A percentile compares a stretch with the other conserved stretches of the same genome.
phyloP scores from a whole-genome alignment of 2,329 filamentous ascomycete genomes.

The Cladosporium sp. region DNA sequence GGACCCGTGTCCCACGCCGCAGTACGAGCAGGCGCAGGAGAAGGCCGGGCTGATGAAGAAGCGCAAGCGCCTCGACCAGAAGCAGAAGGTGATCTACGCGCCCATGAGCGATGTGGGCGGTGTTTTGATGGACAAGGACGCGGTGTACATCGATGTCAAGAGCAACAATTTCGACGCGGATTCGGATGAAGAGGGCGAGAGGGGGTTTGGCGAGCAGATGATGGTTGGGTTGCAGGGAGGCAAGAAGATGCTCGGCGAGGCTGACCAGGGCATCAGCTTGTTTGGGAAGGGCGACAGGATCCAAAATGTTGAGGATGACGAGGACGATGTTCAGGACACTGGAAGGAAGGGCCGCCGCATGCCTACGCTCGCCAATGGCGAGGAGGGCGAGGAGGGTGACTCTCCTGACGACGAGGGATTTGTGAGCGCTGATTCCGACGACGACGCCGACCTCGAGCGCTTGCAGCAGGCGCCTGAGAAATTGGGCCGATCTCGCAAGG shows the following conservation, averaged over 20 bases:
- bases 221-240: slow-evolving; percentile 85
- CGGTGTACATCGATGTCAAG: slow-evolving; percentile 79
- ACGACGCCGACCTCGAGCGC: slow-evolving; percentile 43
- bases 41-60: slow-evolving; percentile 79
- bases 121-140: slow-evolving; percentile 92
- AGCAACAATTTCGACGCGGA: slow-evolving; percentile 65
- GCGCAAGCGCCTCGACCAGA: slow-evolving; percentile 79
- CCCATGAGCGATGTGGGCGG: slow-evolving; percentile 98
- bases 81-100: slow-evolving; percentile 92
- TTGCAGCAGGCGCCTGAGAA: slow-evolving; percentile 39
- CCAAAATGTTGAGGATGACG: slow-evolving; percentile 44
- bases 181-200: slow-evolving; percentile 57
- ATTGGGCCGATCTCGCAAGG: slow-evolving; percentile 45
- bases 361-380: slow-evolving; percentile 42
- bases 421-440: slow-evolving; percentile 46
- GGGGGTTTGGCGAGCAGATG: slow-evolving; percentile 91
- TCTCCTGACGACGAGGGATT: slow-evolving; percentile 48
- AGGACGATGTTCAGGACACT: slow-evolving; percentile 37
- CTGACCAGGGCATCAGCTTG: slow-evolving; percentile 73
- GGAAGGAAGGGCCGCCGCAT: slow-evolving; percentile 39
- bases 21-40: slow-evolving; percentile 78
- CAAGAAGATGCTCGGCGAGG: slow-evolving; percentile 73
- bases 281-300: slow-evolving; percentile 74
- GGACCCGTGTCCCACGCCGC: slow-evolving; percentile 91
- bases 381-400: slow-evolving; percentile 43